phyloP scores from a whole-genome alignment of 2,329 filamentous ascomycete species.

The Neofusicoccum parvum region DNA sequence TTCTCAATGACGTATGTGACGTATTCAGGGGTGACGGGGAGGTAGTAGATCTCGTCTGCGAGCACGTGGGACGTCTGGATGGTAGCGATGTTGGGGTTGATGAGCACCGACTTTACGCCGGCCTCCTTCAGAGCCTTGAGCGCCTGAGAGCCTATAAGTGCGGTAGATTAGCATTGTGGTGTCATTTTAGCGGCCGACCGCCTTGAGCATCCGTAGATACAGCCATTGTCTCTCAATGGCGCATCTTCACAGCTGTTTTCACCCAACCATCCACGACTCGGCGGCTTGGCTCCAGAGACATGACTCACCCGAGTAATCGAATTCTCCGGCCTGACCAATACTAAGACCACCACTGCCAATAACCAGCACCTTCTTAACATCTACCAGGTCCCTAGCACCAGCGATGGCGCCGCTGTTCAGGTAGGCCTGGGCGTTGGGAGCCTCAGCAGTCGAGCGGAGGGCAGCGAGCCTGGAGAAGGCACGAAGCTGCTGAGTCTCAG shows the following conservation, averaged over 20 bases:
- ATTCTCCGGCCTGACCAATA: slow-evolving; percentile 97
- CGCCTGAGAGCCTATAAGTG: slow-evolving; percentile 81
- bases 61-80: slow-evolving; percentile 97
- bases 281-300: not conserved
- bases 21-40: slow-evolving; percentile 96
- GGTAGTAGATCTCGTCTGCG: slow-evolving; percentile 96
- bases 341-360: slow-evolving; percentile 94
- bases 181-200: not conserved
- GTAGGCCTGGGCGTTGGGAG: slow-evolving; percentile 83
- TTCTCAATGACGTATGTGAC: slow-evolving; percentile 96
- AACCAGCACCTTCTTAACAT: slow-evolving; percentile 96
- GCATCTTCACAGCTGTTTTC: not conserved
- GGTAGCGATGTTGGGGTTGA: slow-evolving; percentile 98
- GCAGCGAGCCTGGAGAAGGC: slow-evolving; percentile 40
- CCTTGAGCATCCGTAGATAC: no score
- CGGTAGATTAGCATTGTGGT: not conserved
- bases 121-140: slow-evolving; percentile 97
- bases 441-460: slow-evolving; percentile 58
- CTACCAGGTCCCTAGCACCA: slow-evolving; percentile 71
- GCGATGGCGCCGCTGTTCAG: slow-evolving; percentile 85
- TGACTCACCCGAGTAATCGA: slow-evolving; percentile 91
- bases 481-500: slow-evolving; percentile 37
- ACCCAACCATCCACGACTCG: not conserved
- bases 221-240: not conserved
- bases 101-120: slow-evolving; percentile 84